Base-by-base conservation (phyloP, 1,284 basidiomycete genomes). In the Athelia sp. region DNA sequence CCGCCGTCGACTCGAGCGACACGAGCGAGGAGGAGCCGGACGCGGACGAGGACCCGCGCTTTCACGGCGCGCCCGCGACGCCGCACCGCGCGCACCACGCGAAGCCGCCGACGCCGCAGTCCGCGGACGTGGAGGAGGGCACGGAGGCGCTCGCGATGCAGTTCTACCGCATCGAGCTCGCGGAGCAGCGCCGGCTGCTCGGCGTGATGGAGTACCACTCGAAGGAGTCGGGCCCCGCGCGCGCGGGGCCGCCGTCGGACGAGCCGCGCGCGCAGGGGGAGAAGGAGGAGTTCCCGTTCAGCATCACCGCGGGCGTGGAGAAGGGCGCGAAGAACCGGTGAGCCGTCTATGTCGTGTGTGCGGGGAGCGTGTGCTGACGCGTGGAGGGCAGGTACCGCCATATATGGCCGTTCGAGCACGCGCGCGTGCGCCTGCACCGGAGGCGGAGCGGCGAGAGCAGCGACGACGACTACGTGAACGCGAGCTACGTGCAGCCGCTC, bases 361-460 rank as follows among this genome's bases (percentile, higher is more conserved):
- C 4, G 26, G 26, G 13, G 26, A 4, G 4, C 26, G 6, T 29
- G 4, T 29, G 26, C 26, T 29, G 26, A 32, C 32, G 32, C 13
- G 4, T 18, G 29, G 4, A 9, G 6, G 29, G 17, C 14, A 35
- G 14, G 29, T 90, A 90, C 67, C 80, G 81, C 35, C 91, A 98
- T 62, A 96, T 98, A 49, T 98, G 94, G 94, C 94, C 94, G 0
- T 98, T 95, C 60, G 94, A 97, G 61, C 91, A 94, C 62, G 85
- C 90, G 14, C 84, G 93, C 21, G 93, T 96, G 2, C 78, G 84
- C 38, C 71, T 97, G 19, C 77, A 78, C 56, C 71, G 61, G 32
- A 11, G 11, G 11, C 32, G 32, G n/a, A 11, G 32, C 11, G n/a
- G 36, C 36, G 19, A 21, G 36, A 40, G 15, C 36, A n/a, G 8